Percentiles rank a stretch among this genome's conserved stretches.
phyloP scores from a whole-genome alignment of 768 basidiomycete genomes.

The Xerocomellus dryophilus region DNA sequence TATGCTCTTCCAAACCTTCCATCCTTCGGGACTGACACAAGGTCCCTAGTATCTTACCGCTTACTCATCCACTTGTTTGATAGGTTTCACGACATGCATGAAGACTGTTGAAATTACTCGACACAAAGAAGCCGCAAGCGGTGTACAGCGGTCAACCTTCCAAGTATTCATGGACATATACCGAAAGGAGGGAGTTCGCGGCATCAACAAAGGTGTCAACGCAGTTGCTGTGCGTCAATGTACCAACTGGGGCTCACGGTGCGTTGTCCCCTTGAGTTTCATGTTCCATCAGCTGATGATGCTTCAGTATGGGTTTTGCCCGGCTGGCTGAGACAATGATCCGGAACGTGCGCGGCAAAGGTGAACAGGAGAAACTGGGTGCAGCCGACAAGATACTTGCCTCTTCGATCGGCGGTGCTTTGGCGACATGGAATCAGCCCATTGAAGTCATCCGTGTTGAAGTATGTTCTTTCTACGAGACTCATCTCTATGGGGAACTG shows the following conservation, averaged over 20 bases:
- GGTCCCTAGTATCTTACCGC: background rate
- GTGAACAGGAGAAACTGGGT: constrained; percentile 68
- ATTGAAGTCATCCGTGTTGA: constrained; percentile 97
- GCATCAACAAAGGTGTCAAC: constrained; percentile 99
- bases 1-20: constrained; percentile 12
- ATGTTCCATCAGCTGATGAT: constrained; percentile 4
- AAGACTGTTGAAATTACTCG: constrained; percentile 98
- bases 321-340: constrained; percentile 85
- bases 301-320: constrained; percentile 87
- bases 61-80: constrained; percentile 11
- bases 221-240: constrained; percentile 89
- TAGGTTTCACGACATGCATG: constrained; percentile 99
- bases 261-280: constrained; percentile 19
- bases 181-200: constrained; percentile 85
- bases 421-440: constrained; percentile 99
- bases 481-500: background rate
- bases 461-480: constrained; percentile 39
- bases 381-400: constrained; percentile 85
- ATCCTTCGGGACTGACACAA: constrained; percentile 12
- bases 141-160: constrained; percentile 89
- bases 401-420: constrained; percentile 87
- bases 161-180: constrained; percentile 94
- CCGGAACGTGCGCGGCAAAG: constrained; percentile 73
- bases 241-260: constrained; percentile 93
- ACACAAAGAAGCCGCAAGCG: constrained; percentile 83